Conservation (phyloP, 768 basidiomycete genomes). For the Coprinellus micaceus region DNA sequence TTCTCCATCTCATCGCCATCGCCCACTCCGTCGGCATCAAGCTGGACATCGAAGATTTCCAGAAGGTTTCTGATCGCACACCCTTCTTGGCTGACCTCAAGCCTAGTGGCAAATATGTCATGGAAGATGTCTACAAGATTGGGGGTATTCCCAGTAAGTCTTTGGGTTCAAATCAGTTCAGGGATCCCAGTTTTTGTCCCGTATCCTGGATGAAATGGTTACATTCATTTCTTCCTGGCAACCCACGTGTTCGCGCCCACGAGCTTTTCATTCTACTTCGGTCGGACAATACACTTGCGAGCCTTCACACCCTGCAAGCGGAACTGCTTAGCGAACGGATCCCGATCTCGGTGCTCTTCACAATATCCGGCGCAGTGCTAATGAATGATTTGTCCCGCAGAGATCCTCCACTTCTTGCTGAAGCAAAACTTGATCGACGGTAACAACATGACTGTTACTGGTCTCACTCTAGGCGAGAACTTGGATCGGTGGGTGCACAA, state of each 20-base stretch:
- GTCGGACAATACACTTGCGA: background rate
- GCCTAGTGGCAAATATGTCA: conserved; percentile 97
- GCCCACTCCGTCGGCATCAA: conserved; percentile 93
- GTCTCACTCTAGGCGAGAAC: conserved; percentile 87
- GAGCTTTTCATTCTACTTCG: background rate
- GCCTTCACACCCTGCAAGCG: background rate
- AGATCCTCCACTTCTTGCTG: conserved; percentile 80
- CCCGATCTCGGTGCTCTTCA: background rate
- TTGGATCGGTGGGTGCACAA: conserved; percentile 83
- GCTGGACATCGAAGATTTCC: conserved; percentile 89
- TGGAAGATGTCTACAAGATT: conserved; percentile 95
- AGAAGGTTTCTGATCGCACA: conserved; percentile 83
- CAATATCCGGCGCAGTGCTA: background rate
- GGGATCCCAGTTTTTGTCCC: background rate
- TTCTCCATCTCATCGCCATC: conserved; percentile 93
- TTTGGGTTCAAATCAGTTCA: background rate
- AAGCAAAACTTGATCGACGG: conserved; percentile 89
- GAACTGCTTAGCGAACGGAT: too few species aligned
- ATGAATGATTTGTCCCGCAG: conserved; percentile 35
- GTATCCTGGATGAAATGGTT: background rate
- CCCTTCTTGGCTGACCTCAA: conserved; percentile 97
- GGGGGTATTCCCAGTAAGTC: conserved; percentile 92
- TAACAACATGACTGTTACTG: conserved; percentile 87
- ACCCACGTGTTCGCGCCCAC: background rate
- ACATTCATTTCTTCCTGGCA: background rate